These are phyloP conservation scores for Capsicum rhomboideum DNA, from an alignment of 257 asterid species.

Conservation along the genomic window DNA sequence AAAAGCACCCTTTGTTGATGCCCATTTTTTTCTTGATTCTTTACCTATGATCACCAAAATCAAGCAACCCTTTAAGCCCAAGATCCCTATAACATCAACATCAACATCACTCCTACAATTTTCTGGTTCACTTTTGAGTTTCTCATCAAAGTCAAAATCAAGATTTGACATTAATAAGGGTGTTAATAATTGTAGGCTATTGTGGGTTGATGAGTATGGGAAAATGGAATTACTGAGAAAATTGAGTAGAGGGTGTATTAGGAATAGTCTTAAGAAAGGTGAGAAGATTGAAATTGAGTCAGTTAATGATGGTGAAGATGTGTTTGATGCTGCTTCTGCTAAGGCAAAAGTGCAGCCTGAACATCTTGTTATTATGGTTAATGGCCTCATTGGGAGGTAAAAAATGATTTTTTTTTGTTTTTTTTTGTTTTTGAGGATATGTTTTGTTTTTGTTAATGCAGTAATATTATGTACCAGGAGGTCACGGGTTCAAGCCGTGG, in stretches of 20 bases:
- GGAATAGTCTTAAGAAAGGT: conserved; percentile 31
- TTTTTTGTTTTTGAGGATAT: background rate
- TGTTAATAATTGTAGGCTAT: conserved; percentile 15
- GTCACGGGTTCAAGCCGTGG: too few species aligned
- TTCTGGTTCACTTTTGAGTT: conserved; percentile 20
- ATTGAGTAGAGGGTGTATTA: conserved; percentile 53
- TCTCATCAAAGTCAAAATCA: conserved; percentile 20
- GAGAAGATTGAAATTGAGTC: conserved; percentile 50
- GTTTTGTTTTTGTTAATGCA: background rate
- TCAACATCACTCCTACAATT: conserved; percentile 25
- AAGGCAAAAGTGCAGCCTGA: conserved; percentile 54
- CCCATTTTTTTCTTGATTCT: background rate
- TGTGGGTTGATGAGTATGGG: conserved; percentile 35
- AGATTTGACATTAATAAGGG: conserved; percentile 9
- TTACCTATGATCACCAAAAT: conserved; percentile 44
- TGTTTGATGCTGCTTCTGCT: conserved; percentile 49
- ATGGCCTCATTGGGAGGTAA: conserved; percentile 83
- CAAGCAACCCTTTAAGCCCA: conserved; percentile 36
- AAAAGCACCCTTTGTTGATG: background rate
- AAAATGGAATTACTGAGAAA: conserved; percentile 45
- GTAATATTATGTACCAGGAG: background rate
- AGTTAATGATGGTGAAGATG: conserved; percentile 62
- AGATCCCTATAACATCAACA: conserved; percentile 16
- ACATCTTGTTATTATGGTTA: conserved; percentile 76
- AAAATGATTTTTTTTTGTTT: background rate